Evolutionary conservation across 2,329 filamentous ascomycete species (phyloP).

Genomic region (Xylariaceae sp.): DNA sequence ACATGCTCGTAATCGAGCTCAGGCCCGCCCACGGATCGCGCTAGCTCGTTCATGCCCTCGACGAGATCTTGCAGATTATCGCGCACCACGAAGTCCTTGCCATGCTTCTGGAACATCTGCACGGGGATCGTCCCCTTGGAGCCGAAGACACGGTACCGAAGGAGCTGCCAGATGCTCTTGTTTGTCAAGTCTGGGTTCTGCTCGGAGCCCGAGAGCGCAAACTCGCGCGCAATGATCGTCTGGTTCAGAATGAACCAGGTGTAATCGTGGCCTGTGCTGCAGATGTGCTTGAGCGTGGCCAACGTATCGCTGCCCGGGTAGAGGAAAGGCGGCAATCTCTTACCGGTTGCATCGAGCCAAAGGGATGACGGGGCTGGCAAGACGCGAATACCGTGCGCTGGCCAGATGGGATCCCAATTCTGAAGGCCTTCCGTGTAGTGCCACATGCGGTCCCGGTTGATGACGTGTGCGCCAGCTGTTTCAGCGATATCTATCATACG

Average conservation of each 20-base stretch:
- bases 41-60: constrained; percentile 54
- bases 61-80: constrained; percentile 52
- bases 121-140: constrained; percentile 49
- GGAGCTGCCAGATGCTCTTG: constrained; percentile 51
- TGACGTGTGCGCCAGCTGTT: constrained; percentile 45
- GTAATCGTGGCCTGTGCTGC: constrained; percentile 57
- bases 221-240: constrained; percentile 55
- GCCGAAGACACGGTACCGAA: constrained; percentile 46
- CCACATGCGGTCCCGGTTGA: constrained; percentile 62
- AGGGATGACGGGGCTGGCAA: constrained; percentile 56
- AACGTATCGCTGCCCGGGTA: constrained; percentile 55
- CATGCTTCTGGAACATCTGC: constrained; percentile 54
- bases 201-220: constrained; percentile 57
- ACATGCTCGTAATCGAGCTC: constrained; percentile 42
- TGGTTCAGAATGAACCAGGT: constrained; percentile 58
- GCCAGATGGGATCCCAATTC: constrained; percentile 61
- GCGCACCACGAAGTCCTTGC: constrained; percentile 55
- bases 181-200: constrained; percentile 57
- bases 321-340: constrained; percentile 51
- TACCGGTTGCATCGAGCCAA: constrained; percentile 57
- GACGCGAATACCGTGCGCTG: constrained; percentile 54
- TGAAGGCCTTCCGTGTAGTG: constrained; percentile 59
- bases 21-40: constrained; percentile 41
- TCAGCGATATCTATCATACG: constrained; percentile 56
- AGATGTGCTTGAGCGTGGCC: constrained; percentile 54